Percentiles rank a stretch among this genome's conserved stretches.
phyloP scores from a whole-genome alignment of 257 asterid species.

The Mentha longifolia region DNA sequence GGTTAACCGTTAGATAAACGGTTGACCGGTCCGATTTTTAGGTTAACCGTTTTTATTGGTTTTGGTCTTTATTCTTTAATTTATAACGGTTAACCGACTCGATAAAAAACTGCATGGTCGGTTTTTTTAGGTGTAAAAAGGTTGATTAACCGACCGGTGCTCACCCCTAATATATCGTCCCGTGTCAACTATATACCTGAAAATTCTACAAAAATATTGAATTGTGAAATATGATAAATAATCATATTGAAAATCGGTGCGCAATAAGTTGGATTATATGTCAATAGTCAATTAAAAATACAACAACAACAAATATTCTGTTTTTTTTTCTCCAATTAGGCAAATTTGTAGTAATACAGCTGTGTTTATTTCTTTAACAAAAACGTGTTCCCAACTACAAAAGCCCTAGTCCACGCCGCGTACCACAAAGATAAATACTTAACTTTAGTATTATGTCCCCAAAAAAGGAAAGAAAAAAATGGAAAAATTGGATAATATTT shows the following conservation, averaged over 20 bases:
- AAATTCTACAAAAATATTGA: no score
- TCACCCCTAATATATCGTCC: no score
- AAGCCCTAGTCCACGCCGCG: constrained; percentile 21
- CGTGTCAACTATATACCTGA: no score
- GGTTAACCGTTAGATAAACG: no score
- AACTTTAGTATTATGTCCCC: neutral
- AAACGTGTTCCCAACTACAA: constrained; percentile 36
- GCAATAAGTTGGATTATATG: neutral
- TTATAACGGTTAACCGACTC: no score
- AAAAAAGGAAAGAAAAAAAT: neutral
- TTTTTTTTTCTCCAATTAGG: neutral
- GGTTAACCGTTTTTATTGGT: no score
- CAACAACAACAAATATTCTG: neutral
- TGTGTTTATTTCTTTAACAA: constrained; percentile 19
- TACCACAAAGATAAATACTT: neutral
- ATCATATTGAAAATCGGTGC: neutral
- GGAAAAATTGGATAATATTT: neutral
- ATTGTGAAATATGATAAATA: neutral
- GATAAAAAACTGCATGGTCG: no score
- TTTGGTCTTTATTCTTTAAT: no score
- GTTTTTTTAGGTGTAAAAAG: no score
- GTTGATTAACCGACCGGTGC: no score
- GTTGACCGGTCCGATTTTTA: no score
- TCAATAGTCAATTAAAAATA: constrained; percentile 16
- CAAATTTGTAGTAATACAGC: constrained; percentile 20